These are phyloP conservation scores for Stromatinia cepivora DNA, from an alignment of 2,329 filamentous ascomycete species.

Conservation along the genomic window DNA sequence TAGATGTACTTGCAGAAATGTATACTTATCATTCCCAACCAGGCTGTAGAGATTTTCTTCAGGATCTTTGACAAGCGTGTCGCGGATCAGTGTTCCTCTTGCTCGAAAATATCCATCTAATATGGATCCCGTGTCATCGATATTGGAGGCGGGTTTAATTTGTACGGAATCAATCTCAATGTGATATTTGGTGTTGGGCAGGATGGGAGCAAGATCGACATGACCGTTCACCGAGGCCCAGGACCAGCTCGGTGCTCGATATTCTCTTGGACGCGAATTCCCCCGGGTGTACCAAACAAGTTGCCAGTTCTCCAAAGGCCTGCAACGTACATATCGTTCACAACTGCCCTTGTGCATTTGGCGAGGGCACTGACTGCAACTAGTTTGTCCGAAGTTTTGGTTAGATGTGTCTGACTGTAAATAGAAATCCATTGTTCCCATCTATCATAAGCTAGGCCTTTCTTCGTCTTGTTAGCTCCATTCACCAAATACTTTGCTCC, in stretches of 20 bases:
- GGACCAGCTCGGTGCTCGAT: constrained; percentile 17
- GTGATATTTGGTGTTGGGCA: not conserved
- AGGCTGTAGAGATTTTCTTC: accelerated
- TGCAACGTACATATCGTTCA: not conserved
- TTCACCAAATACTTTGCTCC: not conserved
- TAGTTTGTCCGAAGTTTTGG: not conserved
- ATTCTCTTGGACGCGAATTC: not conserved
- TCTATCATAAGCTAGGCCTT: not conserved
- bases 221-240: not conserved
- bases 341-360: not conserved
- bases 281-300: accelerated
- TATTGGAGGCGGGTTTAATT: not conserved
- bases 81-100: not conserved
- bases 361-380: constrained; percentile 6
- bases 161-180: not conserved
- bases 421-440: not conserved
- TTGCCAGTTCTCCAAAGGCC: constrained; percentile 7
- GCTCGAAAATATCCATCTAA: constrained; percentile 8
- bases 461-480: not conserved
- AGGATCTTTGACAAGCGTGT: not conserved
- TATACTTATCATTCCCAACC: accelerated
- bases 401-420: not conserved
- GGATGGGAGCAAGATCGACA: accelerated
- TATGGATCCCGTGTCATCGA: not conserved
- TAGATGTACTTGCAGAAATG: accelerated